Percentiles rank a stretch among this genome's conserved stretches.
phyloP scores from a whole-genome alignment of 805 yeast species.

The Yarrowia hollandica region DNA sequence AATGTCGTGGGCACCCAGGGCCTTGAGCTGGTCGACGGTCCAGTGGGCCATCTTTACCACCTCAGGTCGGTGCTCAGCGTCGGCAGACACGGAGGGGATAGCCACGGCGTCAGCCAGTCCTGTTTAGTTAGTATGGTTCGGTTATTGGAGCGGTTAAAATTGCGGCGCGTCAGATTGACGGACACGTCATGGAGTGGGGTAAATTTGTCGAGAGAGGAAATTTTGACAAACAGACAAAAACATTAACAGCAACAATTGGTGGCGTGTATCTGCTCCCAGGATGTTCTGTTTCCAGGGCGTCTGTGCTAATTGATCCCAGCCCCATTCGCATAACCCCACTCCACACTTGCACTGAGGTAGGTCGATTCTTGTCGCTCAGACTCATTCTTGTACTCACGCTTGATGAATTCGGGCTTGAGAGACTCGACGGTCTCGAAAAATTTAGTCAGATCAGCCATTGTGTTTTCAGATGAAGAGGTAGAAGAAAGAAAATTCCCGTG shows the following conservation, averaged over 20 bases:
- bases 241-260: too few species aligned
- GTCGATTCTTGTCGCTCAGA: too few species aligned
- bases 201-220: not conserved
- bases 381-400: constrained; percentile 32
- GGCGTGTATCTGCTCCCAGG: too few species aligned
- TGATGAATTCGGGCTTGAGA: constrained; percentile 65
- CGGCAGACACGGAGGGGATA: constrained; percentile 93
- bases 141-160: not conserved
- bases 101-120: constrained; percentile 82
- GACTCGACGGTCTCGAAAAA: constrained; percentile 29
- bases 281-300: not conserved
- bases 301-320: too few species aligned
- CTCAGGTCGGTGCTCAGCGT: constrained; percentile 81
- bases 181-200: not conserved
- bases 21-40: constrained; percentile 64
- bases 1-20: constrained; percentile 79
- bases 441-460: constrained; percentile 25
- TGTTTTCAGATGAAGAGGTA: constrained; percentile 13
- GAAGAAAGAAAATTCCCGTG: constrained; percentile 17
- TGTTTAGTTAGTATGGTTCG: constrained; percentile 43
- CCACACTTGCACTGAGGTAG: not conserved
- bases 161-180: too few species aligned
- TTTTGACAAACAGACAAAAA: too few species aligned
- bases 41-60: constrained; percentile 89
- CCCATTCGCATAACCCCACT: not conserved